These are phyloP conservation scores for Angomonas deanei DNA, from an alignment of 208 protist species.

Conservation along the genomic window DNA sequence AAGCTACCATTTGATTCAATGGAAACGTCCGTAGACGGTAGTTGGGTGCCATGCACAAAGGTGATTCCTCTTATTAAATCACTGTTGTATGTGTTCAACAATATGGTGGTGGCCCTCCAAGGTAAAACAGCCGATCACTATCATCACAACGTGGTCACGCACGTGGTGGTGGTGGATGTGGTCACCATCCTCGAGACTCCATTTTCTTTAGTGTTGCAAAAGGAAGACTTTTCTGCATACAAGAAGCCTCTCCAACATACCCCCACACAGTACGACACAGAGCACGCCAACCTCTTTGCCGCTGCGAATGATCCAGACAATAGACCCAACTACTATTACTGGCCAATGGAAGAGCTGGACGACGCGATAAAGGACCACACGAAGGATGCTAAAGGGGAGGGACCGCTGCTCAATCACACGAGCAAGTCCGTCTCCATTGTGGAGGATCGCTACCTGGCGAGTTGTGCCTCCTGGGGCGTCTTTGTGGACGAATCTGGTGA, in stretches of 20 bases:
- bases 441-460: slow-evolving; percentile 34
- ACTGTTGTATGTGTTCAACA: slow-evolving; percentile 37
- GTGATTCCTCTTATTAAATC: slow-evolving; percentile 29
- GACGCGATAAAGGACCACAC: neutral
- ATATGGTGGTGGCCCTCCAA: slow-evolving; percentile 46
- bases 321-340: neutral
- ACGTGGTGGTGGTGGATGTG: slow-evolving; percentile 67
- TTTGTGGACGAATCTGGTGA: slow-evolving; percentile 51
- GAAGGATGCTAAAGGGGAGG: neutral
- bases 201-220: slow-evolving; percentile 15
- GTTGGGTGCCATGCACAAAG: neutral
- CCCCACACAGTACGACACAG: neutral
- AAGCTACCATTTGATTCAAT: slow-evolving; percentile 6
- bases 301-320: neutral
- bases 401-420: slow-evolving; percentile 1
- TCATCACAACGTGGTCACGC: slow-evolving; percentile 43
- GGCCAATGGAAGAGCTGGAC: neutral
- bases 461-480: slow-evolving; percentile 46
- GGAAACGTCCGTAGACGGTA: neutral
- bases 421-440: slow-evolving; percentile 36
- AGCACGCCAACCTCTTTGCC: neutral
- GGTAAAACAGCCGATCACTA: slow-evolving; percentile 38
- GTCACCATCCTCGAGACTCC: slow-evolving; percentile 24
- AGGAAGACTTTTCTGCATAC: neutral
- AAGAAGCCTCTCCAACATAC: neutral